phyloP scores from a whole-genome alignment of 441 rosid species.

The Biscutella auriculata region DNA sequence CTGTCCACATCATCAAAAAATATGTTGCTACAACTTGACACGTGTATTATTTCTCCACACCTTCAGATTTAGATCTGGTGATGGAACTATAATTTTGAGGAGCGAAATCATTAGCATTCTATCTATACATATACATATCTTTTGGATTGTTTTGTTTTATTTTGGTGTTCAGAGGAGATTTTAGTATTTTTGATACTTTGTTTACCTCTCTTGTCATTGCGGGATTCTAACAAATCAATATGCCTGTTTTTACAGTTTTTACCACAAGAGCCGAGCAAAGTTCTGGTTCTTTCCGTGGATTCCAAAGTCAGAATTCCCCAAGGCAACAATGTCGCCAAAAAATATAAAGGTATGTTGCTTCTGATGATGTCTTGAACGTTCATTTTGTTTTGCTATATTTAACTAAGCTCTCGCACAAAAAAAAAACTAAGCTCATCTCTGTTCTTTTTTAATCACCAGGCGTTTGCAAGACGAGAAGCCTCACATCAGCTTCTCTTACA shows the following conservation, averaged over 20 bases:
- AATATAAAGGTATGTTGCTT: slow-evolving; percentile 48
- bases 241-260: slow-evolving; percentile 34
- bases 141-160: too few relatives aligned
- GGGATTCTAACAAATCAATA: neutral
- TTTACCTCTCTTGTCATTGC: slow-evolving; percentile 1
- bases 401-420: too few relatives aligned
- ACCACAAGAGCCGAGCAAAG: slow-evolving; percentile 65
- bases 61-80: too few relatives aligned
- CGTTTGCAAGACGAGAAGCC: slow-evolving; percentile 41
- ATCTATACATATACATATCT: too few relatives aligned
- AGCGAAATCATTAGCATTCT: too few relatives aligned
- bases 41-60: too few relatives aligned
- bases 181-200: slow-evolving; percentile 1
- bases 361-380: neutral
- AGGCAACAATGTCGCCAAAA: slow-evolving; percentile 49
- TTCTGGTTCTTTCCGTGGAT: slow-evolving; percentile 79
- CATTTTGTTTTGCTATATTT: neutral
- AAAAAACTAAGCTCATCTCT: slow-evolving; percentile 2
- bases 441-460: slow-evolving; percentile 4
- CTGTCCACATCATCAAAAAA: too few relatives aligned
- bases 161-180: too few relatives aligned
- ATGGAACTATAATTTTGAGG: too few relatives aligned
- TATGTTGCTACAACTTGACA: too few relatives aligned
- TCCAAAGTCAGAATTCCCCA: slow-evolving; percentile 67
- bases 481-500: slow-evolving; percentile 50